Evolutionary conservation across 148 eudicot genomes (phyloP).

Genomic region (Camellia granthamiana): DNA sequence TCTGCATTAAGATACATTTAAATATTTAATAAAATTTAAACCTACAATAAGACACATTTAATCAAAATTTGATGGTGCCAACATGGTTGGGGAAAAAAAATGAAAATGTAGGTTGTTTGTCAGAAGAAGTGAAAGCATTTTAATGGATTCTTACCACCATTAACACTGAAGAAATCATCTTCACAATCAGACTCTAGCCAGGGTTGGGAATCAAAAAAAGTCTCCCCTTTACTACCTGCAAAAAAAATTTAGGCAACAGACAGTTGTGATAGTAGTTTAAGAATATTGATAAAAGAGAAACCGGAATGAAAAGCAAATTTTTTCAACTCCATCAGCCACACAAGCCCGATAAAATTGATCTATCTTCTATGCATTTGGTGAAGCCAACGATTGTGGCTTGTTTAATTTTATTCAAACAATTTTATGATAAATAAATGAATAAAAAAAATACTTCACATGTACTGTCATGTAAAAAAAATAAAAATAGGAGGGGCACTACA

Average conservation of each 20-base stretch:
- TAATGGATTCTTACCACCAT: constrained; percentile 57
- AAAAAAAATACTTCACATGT: too few species aligned
- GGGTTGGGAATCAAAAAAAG: constrained; percentile 74
- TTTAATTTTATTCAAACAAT: too few species aligned
- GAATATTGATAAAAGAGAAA: not conserved
- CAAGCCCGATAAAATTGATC: not conserved
- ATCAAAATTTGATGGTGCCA: too few species aligned
- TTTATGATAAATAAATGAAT: too few species aligned
- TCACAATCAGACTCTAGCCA: constrained; percentile 92
- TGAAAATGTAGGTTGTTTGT: not conserved
- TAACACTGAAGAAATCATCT: constrained; percentile 79
- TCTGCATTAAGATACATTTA: constrained; percentile 42
- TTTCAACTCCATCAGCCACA: not conserved
- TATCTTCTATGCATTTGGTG: too few species aligned
- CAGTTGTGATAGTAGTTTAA: not conserved
- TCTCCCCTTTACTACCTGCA: constrained; percentile 81
- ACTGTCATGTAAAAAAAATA: too few species aligned
- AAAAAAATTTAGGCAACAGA: constrained; percentile 9
- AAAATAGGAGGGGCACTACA: too few species aligned
- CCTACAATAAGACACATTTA: not conserved
- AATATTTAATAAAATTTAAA: not conserved
- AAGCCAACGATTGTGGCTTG: too few species aligned
- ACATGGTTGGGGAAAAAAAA: not conserved
- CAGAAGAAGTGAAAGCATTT: not conserved
- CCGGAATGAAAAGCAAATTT: not conserved